Evolutionary conservation across 345 rosid genomes (phyloP), one percentile per base, ranked within the genome.

Genomic region (Physaria fendleri): DNA sequence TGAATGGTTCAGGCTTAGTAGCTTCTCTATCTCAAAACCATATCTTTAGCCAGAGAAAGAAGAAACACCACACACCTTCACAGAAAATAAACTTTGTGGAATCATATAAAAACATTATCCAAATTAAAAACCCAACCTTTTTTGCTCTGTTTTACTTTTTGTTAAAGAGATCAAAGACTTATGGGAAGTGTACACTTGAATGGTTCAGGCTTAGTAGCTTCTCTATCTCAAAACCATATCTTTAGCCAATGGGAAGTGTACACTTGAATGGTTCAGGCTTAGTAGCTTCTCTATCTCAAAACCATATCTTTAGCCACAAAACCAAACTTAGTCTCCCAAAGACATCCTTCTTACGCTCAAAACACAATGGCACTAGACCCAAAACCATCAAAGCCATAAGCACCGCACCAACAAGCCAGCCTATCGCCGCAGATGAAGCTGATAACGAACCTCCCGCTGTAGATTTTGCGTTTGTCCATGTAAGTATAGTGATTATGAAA

Each of bases 401-500:
- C 56, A 78, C 90, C 0, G 71, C 74, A 50, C 74, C 87, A 0
- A 78, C 68, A 15, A 74, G 65, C 41, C 71, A 56, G 43, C 66
- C 84, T 25, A 65, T 44, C 8, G 28, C 68, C 43, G 64, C 59
- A 6, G 24, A 47, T 54, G 73, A 73, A 46, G 42, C 76, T 0
- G 77, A 72, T 12, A 78, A 47, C 10, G 71, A 83, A 56, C 92
- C 92, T 56, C 80, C 95, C 0, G 56, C 75, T 9, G 82, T 91
- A 28, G 76, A 77, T 62, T 72, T 85, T 28, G 95, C 90, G 33
- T 91, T 91, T 57, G 94, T 91, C 65, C 90, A 87, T 75, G 98
- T 91, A 73, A 79, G 86, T 63, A n/a, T n/a, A 7, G 1, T 14
- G 23, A n/a, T n/a, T n/a, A n/a, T n/a, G n/a, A n/a, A n/a, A n/a